Conservation (phyloP, 1,284 basidiomycete genomes). For the Athelia sp. region DNA sequence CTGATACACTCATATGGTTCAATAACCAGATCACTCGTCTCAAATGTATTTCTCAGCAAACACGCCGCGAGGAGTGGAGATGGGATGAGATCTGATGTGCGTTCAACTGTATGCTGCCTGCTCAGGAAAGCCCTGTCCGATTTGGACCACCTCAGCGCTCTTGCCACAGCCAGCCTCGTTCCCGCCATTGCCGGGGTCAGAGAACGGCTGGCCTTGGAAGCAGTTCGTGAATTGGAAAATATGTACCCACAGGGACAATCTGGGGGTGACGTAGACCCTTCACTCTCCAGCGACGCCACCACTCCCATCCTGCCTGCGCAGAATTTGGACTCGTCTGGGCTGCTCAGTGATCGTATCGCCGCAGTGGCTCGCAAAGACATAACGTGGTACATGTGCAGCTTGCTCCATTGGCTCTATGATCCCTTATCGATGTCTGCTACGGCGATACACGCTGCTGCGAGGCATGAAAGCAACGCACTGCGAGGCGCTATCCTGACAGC, state of each 20-base stretch:
- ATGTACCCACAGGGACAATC: neutral
- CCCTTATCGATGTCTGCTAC: neutral
- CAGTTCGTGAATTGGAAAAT: slow-evolving; percentile 17
- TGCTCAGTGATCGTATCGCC: neutral
- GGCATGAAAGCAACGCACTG: neutral
- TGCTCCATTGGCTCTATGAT: slow-evolving; percentile 31
- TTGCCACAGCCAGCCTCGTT: slow-evolving; percentile 1
- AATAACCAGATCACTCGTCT: slow-evolving; percentile 12
- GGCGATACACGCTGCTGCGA: neutral
- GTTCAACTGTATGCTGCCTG: slow-evolving; percentile 14
- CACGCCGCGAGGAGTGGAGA: neutral
- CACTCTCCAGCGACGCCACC: no score
- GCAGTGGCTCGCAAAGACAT: slow-evolving; percentile 38
- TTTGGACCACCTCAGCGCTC: slow-evolving; percentile 1
- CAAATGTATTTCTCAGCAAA: slow-evolving; percentile 9
- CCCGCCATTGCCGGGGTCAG: slow-evolving; percentile 5
- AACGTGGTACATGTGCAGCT: slow-evolving; percentile 49
- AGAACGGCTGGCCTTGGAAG: slow-evolving; percentile 16
- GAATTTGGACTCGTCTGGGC: neutral
- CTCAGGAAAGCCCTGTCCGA: neutral
- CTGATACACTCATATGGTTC: slow-evolving; percentile 14
- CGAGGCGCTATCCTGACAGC: neutral
- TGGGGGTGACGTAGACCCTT: slow-evolving; percentile 3
- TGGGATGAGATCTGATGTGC: slow-evolving; percentile 12
- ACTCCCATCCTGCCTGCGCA: no score